These are phyloP conservation scores for Aspergillus fructus DNA, from an alignment of 2,329 filamentous ascomycete genomes.

Conservation along the genomic window DNA sequence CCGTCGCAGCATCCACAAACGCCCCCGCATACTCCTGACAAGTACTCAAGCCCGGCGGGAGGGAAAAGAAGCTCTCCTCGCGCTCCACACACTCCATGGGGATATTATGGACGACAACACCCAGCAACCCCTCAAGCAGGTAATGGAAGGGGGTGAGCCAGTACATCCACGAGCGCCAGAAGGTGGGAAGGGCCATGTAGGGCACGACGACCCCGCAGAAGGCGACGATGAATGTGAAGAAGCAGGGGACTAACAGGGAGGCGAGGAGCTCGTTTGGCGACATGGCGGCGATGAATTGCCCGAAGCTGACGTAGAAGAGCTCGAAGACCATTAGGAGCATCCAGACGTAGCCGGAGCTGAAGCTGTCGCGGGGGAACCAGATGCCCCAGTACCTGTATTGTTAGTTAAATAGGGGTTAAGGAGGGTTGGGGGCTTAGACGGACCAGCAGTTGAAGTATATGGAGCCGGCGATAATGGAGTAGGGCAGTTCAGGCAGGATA, in stretches of 20 bases:
- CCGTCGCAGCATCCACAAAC: slow-evolving; percentile 56
- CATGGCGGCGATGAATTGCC: slow-evolving; percentile 66
- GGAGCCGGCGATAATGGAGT: slow-evolving; percentile 63
- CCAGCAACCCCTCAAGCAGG: slow-evolving; percentile 62
- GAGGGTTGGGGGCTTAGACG: not conserved
- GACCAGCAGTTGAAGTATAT: slow-evolving; percentile 67
- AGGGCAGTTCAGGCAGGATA: slow-evolving; percentile 69
- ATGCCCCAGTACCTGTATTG: slow-evolving; percentile 51
- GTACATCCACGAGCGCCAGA: slow-evolving; percentile 69
- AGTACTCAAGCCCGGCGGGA: slow-evolving; percentile 55
- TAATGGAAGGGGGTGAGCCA: slow-evolving; percentile 68
- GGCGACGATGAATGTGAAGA: slow-evolving; percentile 67
- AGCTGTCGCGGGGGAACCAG: slow-evolving; percentile 56
- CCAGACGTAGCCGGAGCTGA: slow-evolving; percentile 62
- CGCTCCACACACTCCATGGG: slow-evolving; percentile 55
- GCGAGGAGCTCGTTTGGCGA: slow-evolving; percentile 67
- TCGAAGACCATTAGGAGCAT: slow-evolving; percentile 66
- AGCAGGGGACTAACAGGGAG: slow-evolving; percentile 65
- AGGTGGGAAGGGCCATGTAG: slow-evolving; percentile 59
- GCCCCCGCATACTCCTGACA: slow-evolving; percentile 60
- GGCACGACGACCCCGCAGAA: slow-evolving; percentile 77
- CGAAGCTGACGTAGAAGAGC: slow-evolving; percentile 64
- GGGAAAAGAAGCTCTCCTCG: slow-evolving; percentile 61
- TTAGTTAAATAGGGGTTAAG: no score
- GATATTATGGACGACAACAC: slow-evolving; percentile 54